Conservation (phyloP, 257 asterid genomes). For the Jaltomata sinuosa region DNA sequence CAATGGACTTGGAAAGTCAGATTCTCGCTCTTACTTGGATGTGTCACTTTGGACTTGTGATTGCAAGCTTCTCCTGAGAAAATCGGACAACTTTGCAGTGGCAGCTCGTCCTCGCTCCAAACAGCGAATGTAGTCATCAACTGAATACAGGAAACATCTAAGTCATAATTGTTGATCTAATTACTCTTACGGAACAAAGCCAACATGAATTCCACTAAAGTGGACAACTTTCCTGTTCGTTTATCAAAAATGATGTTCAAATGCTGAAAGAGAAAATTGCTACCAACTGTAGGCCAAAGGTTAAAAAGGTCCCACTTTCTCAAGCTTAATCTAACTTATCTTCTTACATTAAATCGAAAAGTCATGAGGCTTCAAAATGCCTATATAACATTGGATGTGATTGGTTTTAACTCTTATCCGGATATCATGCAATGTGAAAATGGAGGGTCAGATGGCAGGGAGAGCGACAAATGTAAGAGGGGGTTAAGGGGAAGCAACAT, state of each 20-base stretch:
- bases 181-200: not conserved
- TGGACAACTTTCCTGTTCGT: not conserved
- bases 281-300: not conserved
- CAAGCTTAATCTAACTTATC: not conserved
- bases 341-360: not conserved
- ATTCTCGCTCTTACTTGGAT: conserved; percentile 11
- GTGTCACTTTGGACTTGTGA: conserved; percentile 21
- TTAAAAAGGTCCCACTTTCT: not conserved
- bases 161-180: not conserved
- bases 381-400: not conserved
- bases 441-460: not conserved
- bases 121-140: conserved; percentile 65
- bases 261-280: not conserved
- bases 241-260: not conserved
- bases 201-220: not conserved
- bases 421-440: not conserved
- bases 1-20: not conserved
- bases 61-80: conserved; percentile 68
- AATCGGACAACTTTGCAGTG: conserved; percentile 44
- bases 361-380: not conserved
- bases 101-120: conserved; percentile 74
- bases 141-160: conserved; percentile 21
- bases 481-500: not conserved
- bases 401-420: not conserved
- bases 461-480: not conserved